phyloP scores from a whole-genome alignment of 257 asterid species.

The Solanum okadae region DNA sequence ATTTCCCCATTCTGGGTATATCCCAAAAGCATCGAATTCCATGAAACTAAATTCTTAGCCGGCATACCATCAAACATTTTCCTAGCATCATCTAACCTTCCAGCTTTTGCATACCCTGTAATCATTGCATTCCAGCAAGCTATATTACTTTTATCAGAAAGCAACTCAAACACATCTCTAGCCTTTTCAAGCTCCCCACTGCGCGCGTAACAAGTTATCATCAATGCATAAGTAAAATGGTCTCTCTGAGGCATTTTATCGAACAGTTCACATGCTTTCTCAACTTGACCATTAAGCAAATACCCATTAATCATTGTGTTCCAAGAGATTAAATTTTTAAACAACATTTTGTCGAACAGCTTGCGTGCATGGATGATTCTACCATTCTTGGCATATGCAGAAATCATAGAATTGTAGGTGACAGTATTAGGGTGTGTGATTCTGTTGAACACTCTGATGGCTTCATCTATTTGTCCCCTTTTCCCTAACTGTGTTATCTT shows the following conservation, averaged over 20 bases:
- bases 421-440: constrained; percentile 23
- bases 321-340: constrained; percentile 20
- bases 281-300: constrained; percentile 7
- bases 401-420: constrained; percentile 33
- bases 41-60: constrained; percentile 17
- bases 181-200: constrained; percentile 19
- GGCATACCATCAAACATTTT: constrained; percentile 22
- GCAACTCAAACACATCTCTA: constrained; percentile 19
- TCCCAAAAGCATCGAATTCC: constrained; percentile 29
- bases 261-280: constrained; percentile 23
- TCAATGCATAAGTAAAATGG: constrained; percentile 31
- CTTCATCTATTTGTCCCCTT: constrained; percentile 24
- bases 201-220: constrained; percentile 32
- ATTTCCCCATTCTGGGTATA: constrained; percentile 24
- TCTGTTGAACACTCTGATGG: constrained; percentile 14
- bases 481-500: constrained; percentile 22
- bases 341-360: constrained; percentile 15
- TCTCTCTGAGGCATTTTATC: constrained; percentile 32
- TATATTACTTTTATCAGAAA: constrained; percentile 18
- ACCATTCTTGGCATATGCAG: constrained; percentile 25
- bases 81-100: constrained; percentile 23
- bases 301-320: constrained; percentile 25
- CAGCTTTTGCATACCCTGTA: constrained; percentile 25
- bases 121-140: constrained; percentile 48
- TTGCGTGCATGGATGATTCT: constrained; percentile 19